Evolutionary conservation across 169 alveolate species (phyloP).

Genomic region (Cryptosporidium bovis): DNA sequence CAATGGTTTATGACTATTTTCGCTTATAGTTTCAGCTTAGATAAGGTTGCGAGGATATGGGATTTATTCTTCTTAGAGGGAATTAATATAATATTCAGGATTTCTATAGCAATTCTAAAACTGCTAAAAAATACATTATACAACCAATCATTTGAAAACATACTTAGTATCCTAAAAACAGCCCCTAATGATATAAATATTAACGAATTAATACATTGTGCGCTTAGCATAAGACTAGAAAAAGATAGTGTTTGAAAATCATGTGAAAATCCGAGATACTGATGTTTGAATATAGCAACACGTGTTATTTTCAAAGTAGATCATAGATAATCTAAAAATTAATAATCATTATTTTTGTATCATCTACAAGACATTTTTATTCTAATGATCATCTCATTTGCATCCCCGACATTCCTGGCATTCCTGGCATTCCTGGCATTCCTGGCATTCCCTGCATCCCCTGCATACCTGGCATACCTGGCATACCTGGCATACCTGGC

Average conservation of each 20-base stretch:
- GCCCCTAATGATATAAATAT: conserved; percentile 70
- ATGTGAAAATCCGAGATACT: too few relatives aligned
- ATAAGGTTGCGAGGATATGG: conserved; percentile 87
- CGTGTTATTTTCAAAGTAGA: not conserved
- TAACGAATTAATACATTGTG: conserved; percentile 77
- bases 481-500: conserved; percentile 63
- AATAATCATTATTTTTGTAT: not conserved
- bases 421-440: conserved; percentile 42
- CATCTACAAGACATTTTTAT: not conserved
- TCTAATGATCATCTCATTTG: conserved; percentile 2
- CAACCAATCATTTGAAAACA: conserved; percentile 61
- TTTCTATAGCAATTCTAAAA: conserved; percentile 88
- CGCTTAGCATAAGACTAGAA: conserved; percentile 76
- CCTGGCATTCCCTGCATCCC: conserved; percentile 55
- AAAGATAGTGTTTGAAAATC: not conserved
- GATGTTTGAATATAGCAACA: not conserved
- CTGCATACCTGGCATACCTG: conserved; percentile 62
- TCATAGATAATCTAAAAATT: not conserved
- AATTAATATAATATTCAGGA: conserved; percentile 85
- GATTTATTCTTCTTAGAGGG: conserved; percentile 91
- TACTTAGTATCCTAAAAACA: conserved; percentile 62
- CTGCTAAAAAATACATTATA: conserved; percentile 79
- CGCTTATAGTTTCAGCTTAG: conserved; percentile 84
- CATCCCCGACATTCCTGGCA: conserved; percentile 67
- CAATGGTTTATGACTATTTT: conserved; percentile 94